Conservation (phyloP, 345 rosid species). For the Murraya paniculata region DNA sequence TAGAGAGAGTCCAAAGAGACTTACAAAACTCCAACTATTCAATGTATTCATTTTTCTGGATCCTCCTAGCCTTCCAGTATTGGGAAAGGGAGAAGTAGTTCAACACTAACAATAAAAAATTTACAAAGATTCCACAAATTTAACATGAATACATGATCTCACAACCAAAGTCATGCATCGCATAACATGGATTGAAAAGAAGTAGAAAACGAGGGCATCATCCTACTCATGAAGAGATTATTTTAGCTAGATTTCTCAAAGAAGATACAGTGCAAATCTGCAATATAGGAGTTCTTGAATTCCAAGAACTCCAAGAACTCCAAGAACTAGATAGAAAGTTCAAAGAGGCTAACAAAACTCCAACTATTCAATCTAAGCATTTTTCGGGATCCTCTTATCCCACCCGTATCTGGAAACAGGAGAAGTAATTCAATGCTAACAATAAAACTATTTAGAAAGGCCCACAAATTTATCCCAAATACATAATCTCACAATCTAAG, state of each 20-base stretch:
- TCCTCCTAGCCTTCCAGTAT: background rate
- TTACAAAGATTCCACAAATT: background rate
- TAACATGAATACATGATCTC: background rate
- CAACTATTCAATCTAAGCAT: background rate
- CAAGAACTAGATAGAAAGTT: constrained; percentile 30
- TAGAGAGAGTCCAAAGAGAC: constrained; percentile 7
- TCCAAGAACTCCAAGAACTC: constrained; percentile 57
- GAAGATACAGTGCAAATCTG: background rate
- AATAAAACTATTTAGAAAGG: background rate
- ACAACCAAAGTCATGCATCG: background rate
- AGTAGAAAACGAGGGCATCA: background rate
- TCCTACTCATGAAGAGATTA: background rate
- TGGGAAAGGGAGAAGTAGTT: background rate
- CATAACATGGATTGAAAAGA: background rate
- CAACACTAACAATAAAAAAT: background rate
- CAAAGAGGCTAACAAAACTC: background rate
- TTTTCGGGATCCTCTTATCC: background rate
- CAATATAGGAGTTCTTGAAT: constrained; percentile 37
- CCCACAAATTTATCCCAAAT: background rate
- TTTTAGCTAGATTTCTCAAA: background rate
- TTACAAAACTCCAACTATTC: background rate
- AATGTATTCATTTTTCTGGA: background rate
- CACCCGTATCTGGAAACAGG: background rate
- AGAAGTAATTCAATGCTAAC: background rate
- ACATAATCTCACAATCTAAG: background rate